Evolutionary conservation across 768 basidiomycete species (phyloP), one percentile per base, ranked within the genome.

Genomic region (Candolleomyces aberdarensis): DNA sequence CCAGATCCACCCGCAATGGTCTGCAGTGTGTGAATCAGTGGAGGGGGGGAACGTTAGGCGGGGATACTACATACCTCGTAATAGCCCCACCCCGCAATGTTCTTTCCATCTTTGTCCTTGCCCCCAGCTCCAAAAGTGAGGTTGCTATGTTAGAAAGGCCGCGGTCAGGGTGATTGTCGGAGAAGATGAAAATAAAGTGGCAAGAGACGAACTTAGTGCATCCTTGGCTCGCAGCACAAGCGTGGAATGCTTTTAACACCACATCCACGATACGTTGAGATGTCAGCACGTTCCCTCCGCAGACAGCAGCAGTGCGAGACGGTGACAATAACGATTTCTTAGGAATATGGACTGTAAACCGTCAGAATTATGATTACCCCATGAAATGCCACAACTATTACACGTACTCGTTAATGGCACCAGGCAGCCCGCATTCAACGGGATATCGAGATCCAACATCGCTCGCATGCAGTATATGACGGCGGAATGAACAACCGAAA

Each of bases 1-100:
- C 96, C 96, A 5, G 91, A 92, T 20, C 96, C 96, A 8, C 95
- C 96, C 3, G 92, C 94, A 58, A 97, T 94, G 0, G 96, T 98
- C 54, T 56, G 40, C 39, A 1, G 26, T n/a, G 15, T 39, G 29
- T 8, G 52, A 46, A 14, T 54, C 8, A 53, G 51, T 15, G 91
- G 94, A 65, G 20, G 54, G 17, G 60, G 56, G 40, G 56, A 62
- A 55, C 53, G 47, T 44, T 31, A 47, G 44, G 29, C 60, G 52
- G 63, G 55, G 58, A 60, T 8, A n/a, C n/a, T 19, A 57, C 74
- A 58, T 70, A 85, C 89, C 78, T 92, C 90, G 68, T 92, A 92
- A 70, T 95, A 96, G 0, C 94, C 93, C 92, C 92, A 96, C 48
- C 94, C 94, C 41, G 86, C 81, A 54, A 85, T 77, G 52, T 84